Base-by-base conservation (phyloP, 345 rosid species). In the Lepidium africanum region DNA sequence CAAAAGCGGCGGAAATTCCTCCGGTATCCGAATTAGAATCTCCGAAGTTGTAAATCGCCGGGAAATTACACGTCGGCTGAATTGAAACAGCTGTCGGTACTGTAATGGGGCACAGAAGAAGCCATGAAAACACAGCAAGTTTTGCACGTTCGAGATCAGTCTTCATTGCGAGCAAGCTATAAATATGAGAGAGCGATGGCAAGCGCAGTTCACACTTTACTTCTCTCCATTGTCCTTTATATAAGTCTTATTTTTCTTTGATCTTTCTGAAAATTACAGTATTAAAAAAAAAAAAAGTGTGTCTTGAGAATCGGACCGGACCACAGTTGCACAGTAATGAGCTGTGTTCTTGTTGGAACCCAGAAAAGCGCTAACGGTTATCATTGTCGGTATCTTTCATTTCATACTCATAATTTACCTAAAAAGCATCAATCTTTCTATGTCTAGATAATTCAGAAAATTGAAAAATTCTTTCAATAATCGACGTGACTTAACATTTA, bases 1-100 rank as follows among this genome's bases (percentile, higher is more conserved):
- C 87, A 61, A 91, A 85, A 0, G 97, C 87, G 27, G 96, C 92
- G 12, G 94, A 91, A 32, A 86, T 83, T 16, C 92, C 96, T 36
- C 96, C 94, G 0, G 94, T 89, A 66, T 89, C 94, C 15, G 97
- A 83, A 69, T 91, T 88, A 16, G 97, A 89, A 62, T 91, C 96
- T 10, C 97, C 97, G 32, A 89, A 91, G 81, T 88, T 91, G 82
- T 91, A 89, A 40, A 91, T 81, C 12, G 94, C 97, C 9, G 86
- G 84, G 38, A 91, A 87, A 15, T 53, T 67, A 59, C 96, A 91
- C 7, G 57, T 72, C 0, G 80, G 77, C 46, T 75, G 59, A 54
- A 39, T 59, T 30, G 70, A 52, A 63, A 52, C 52, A 42, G 46
- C 78, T 46, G 45, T 27, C 51, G 55, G 50, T 15, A 32, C 45